phyloP scores from a whole-genome alignment of 179 eudicot genomes.

The Gypsophila paniculata region DNA sequence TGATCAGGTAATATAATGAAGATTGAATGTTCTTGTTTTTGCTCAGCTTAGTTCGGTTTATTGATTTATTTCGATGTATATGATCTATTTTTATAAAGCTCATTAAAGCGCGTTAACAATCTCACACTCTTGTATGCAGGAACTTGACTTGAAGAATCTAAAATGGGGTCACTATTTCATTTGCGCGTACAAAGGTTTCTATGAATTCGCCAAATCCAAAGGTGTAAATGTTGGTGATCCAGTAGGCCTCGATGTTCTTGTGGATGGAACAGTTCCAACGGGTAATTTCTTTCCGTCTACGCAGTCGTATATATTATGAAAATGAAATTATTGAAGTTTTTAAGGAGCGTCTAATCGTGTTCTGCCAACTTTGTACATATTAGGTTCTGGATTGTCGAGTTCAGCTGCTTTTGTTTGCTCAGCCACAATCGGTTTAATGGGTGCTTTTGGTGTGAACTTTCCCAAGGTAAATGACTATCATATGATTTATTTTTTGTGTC shows the following conservation, averaged over 20 bases:
- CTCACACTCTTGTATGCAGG: slow-evolving; percentile 36
- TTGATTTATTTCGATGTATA: neutral
- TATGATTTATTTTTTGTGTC: neutral
- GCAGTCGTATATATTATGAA: too few relatives aligned
- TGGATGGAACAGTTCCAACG: slow-evolving; percentile 94
- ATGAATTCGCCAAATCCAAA: slow-evolving; percentile 71
- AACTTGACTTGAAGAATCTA: slow-evolving; percentile 83
- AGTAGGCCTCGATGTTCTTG: slow-evolving; percentile 83
- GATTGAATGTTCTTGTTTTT: neutral
- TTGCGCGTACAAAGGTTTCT: slow-evolving; percentile 92
- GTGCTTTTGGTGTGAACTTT: slow-evolving; percentile 57
- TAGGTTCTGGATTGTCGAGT: slow-evolving; percentile 97
- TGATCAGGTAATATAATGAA: slow-evolving; percentile 46
- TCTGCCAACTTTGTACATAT: slow-evolving; percentile 8
- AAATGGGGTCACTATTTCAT: slow-evolving; percentile 97
- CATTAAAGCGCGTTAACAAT: neutral
- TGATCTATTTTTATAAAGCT: too few relatives aligned
- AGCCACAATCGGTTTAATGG: slow-evolving; percentile 91
- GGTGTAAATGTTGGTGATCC: slow-evolving; percentile 68
- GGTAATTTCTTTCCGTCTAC: slow-evolving; percentile 34
- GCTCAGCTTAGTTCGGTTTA: neutral
- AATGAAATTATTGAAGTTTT: neutral
- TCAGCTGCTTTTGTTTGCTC: slow-evolving; percentile 98
- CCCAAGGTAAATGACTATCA: slow-evolving; percentile 50
- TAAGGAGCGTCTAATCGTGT: neutral